Evolutionary conservation across 1,284 basidiomycete species (phyloP).

Genomic region (Chiua sp.): DNA sequence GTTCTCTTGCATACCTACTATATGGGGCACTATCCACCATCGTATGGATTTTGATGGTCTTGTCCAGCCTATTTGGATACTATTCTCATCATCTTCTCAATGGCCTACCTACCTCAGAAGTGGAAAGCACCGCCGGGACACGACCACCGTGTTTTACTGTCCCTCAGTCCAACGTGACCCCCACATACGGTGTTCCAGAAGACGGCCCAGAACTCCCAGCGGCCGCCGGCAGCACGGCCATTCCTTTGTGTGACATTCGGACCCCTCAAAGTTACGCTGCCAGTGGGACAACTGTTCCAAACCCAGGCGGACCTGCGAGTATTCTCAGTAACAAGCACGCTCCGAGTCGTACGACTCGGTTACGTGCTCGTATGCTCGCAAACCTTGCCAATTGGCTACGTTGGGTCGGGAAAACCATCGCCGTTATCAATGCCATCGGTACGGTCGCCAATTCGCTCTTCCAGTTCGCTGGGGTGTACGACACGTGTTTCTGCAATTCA

Average conservation of each 20-base stretch:
- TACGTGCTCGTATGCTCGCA: not conserved
- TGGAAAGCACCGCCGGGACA: not conserved
- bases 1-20: constrained; percentile 39
- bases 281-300: no score
- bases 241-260: not conserved
- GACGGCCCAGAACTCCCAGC: not conserved
- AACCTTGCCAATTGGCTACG: constrained; percentile 2
- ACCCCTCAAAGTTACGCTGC: not conserved
- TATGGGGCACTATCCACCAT: constrained; percentile 40
- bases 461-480: constrained; percentile 10
- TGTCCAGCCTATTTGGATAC: constrained; percentile 39
- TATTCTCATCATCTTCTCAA: constrained; percentile 15
- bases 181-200: not conserved
- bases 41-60: constrained; percentile 39
- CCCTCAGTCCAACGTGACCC: not conserved
- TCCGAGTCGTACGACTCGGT: not conserved
- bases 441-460: constrained; percentile 5
- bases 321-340: not conserved
- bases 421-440: constrained; percentile 9
- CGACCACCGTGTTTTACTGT: not conserved
- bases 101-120: not conserved
- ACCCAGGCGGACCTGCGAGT: not conserved
- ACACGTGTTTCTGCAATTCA: constrained; percentile 13
- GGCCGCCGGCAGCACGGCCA: no score
- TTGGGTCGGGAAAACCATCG: constrained; percentile 9